Base-by-base conservation (phyloP, 2,329 filamentous ascomycete species). In the Nigrospora oryzae region DNA sequence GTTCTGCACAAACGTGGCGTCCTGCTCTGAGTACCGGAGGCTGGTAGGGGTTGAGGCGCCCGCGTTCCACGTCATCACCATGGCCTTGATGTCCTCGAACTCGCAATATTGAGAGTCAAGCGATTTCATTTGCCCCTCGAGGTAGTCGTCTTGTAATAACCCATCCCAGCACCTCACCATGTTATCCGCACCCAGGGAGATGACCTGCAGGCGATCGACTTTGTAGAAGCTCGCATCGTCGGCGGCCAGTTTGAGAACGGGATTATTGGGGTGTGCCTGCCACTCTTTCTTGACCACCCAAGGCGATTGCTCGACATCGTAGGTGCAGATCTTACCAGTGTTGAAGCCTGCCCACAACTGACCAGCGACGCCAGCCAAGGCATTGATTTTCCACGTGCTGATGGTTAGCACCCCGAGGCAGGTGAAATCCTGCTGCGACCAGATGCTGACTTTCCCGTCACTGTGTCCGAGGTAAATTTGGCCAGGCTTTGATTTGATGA, bases 241-340 rank as follows among this genome's bases (percentile, higher is more conserved):
- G 2, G 85, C 78, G 12, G 86, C 66, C 47, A 98, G 78, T 46
- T 82, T 84, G 39, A 86, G 76, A 8, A 95, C 83, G 0, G 90
- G 86, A 51, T 85, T 85, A 7, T 88, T 83, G 59, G 23, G 23
- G 12, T 97, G 93, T 3, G 89, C 91, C 51, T 84, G 81, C 91
- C 93, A 98, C 58, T 97, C 91, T 63, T 98, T 98, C 66, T 87
- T 83, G 23, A 95, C 81, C 16, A 76, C 75, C 93, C 93, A 98
- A 0, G 91, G 91, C n/a, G 77, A 81, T 30, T 79, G 76, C 11
- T 71, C 77, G 11, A 88, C 85, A 62, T 98, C 90, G 63, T 96
- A 98, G 8, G 97, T 86, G 56, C 89, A 93, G 31, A 95, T 81
- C 75, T 85, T 95, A 14, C 93, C 93, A 0, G 87, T 96, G 62